Base-by-base conservation (phyloP, 495 filamentous ascomycete genomes). In the Usnea hakonensis region DNA sequence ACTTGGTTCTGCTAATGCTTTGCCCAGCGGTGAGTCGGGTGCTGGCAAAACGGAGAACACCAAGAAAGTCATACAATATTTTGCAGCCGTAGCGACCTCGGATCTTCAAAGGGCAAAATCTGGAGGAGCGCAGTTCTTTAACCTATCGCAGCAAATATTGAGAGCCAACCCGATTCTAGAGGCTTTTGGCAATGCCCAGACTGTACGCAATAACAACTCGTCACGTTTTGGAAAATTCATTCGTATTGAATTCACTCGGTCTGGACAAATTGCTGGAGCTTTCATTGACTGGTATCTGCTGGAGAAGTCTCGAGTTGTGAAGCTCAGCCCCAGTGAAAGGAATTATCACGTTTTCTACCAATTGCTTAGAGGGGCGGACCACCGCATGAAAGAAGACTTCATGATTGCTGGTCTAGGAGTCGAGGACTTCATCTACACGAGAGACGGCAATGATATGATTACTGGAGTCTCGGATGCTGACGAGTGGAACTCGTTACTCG, bases 271-370 rank as follows among this genome's bases (percentile, higher is more conserved):
- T 63, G 91, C 88, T 37, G 95, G 95, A 17, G 95, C 95, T 32
- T 97, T 87, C 75, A 96, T 99, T 53, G 91, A 99, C 72, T 99
- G 95, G 95, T 97, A 97, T 74, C 80, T 99, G 0, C 74, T 99
- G 14, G 95, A 99, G 69, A 99, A 99, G 70, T 97, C 94, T 3
- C 82, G 95, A 55, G 95, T 99, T 9, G 91, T 97, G 23, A 87
- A 87, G 46, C 83, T 96, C 35, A 95, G 90, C 69, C 66, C 84
- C 3, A 86, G 88, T 53, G 95, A 99, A 71, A 82, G 95, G 30
- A 99, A 96, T 67, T 99, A 99, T 70, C 95, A 99, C 71, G 80
- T 99, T 33, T 99, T 99, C 73, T 99, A 99, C 70, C 95, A 99
- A 73, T 80, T 99, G 16, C 74, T 99, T 3, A 86, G 86, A 59